phyloP scores from a whole-genome alignment of 2,329 filamentous ascomycete species.

The Apiospora koreana region DNA sequence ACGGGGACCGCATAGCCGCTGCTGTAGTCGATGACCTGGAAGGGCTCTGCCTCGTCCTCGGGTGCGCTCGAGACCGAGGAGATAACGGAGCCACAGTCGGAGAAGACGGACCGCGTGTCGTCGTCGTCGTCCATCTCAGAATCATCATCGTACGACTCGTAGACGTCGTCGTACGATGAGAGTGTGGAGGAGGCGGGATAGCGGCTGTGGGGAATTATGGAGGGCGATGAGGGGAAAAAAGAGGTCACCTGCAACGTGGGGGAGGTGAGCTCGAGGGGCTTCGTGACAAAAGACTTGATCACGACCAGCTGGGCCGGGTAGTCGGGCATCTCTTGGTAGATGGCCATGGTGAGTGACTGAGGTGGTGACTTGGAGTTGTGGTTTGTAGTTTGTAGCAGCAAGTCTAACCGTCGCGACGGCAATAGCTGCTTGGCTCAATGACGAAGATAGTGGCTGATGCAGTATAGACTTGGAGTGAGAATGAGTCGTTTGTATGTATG shows the following conservation, averaged over 20 bases:
- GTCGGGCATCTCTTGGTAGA: neutral
- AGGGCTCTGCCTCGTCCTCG: conserved; percentile 17
- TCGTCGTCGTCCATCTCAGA: conserved; percentile 11
- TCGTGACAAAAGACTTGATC: conserved; percentile 2
- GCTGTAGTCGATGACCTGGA: conserved; percentile 23
- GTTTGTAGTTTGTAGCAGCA: neutral
- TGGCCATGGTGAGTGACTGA: neutral
- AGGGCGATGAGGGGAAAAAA: neutral
- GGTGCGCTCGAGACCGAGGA: conserved; percentile 28
- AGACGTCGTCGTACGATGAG: neutral
- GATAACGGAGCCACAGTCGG: conserved; percentile 10
- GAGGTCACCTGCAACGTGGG: neutral
- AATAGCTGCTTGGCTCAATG: neutral
- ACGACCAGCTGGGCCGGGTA: conserved; percentile 1
- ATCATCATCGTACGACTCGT: conserved; percentile 4
- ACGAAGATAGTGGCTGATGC: neutral
- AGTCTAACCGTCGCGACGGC: neutral
- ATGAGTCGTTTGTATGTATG: too few species aligned
- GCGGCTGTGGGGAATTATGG: conserved; percentile 1
- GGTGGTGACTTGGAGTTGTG: neutral
- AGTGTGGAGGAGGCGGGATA: conserved; percentile 2
- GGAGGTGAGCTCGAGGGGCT: conserved; percentile 5
- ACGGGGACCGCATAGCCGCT: conserved; percentile 27
- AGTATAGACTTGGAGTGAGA: neutral
- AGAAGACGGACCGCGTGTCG: conserved; percentile 24